phyloP scores from a whole-genome alignment of 2,329 filamentous ascomycete genomes.

The Pseudogymnoascus sp. region DNA sequence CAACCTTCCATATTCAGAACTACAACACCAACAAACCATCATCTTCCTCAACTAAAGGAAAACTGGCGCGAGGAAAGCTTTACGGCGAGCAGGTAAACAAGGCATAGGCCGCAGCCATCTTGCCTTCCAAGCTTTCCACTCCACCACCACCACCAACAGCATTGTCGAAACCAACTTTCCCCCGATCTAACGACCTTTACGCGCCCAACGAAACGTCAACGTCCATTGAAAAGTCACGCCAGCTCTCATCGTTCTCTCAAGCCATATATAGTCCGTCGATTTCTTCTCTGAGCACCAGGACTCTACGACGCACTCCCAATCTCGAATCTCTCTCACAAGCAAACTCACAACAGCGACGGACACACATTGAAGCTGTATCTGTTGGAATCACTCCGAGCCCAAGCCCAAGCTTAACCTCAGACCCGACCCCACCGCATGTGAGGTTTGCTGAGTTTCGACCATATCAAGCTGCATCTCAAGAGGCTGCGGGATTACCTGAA shows the following conservation, averaged over 20 bases:
- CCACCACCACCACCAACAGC: constrained; percentile 20
- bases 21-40: background rate
- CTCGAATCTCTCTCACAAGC: constrained; percentile 12
- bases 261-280: background rate
- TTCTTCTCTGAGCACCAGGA: constrained; percentile 2
- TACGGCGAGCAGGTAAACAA: background rate
- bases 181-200: constrained; percentile 28
- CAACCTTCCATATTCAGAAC: background rate
- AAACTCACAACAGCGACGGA: constrained; percentile 17
- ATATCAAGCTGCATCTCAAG: background rate
- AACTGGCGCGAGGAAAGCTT: constrained; percentile 2
- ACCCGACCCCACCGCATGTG: constrained; percentile 20
- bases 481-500: background rate
- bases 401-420: background rate
- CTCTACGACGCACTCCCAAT: constrained; percentile 11
- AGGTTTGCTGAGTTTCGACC: constrained; percentile 17
- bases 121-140: constrained; percentile 17
- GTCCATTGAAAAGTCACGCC: constrained; percentile 24
- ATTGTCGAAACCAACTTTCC: constrained; percentile 24
- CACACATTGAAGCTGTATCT: constrained; percentile 28
- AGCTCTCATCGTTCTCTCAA: constrained; percentile 21
- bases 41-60: background rate
- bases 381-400: constrained; percentile 22
- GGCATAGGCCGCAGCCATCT: constrained; percentile 19
- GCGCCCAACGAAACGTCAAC: constrained; percentile 27